Evolutionary conservation across 768 basidiomycete genomes (phyloP).

Genomic region (Hortiboletus campestris): DNA sequence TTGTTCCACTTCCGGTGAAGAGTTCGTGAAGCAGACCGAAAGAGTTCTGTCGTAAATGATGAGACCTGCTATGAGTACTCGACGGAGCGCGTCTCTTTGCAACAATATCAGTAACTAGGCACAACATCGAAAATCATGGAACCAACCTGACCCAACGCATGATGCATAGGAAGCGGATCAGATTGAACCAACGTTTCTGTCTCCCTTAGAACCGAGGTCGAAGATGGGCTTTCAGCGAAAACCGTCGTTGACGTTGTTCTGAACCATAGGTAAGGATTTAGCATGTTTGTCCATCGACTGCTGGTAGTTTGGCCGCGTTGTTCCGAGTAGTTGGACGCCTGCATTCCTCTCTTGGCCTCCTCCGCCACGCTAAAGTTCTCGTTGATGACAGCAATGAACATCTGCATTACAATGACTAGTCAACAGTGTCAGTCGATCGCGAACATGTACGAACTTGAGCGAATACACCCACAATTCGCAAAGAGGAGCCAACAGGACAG

Average conservation of each 20-base stretch:
- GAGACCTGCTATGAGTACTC: slow-evolving; percentile 32
- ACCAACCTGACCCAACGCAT: slow-evolving; percentile 32
- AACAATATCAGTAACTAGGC: slow-evolving; percentile 15
- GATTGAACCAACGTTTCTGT: slow-evolving; percentile 72
- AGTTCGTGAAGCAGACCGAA: slow-evolving; percentile 60
- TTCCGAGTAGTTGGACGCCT: slow-evolving; percentile 68
- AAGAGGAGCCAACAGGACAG: slow-evolving; percentile 85
- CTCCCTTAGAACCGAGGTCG: slow-evolving; percentile 75
- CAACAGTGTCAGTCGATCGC: slow-evolving; percentile 2
- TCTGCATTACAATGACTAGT: slow-evolving; percentile 84
- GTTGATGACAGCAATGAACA: slow-evolving; percentile 97
- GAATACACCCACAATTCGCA: slow-evolving; percentile 69
- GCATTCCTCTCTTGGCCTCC: slow-evolving; percentile 80
- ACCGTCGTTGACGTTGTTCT: slow-evolving; percentile 70
- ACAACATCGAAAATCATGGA: background rate
- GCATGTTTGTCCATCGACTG: slow-evolving; percentile 59
- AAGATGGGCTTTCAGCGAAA: slow-evolving; percentile 67
- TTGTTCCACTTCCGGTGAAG: slow-evolving; percentile 55
- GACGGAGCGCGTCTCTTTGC: slow-evolving; percentile 16
- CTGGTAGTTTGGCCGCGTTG: slow-evolving; percentile 52
- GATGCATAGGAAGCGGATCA: slow-evolving; percentile 40
- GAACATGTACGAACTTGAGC: background rate
- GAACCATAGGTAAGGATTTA: slow-evolving; percentile 90
- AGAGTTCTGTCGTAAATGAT: slow-evolving; percentile 56
- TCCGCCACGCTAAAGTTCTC: slow-evolving; percentile 94